phyloP scores from a whole-genome alignment of 164 flowering plant species.

The Piper betle region DNA sequence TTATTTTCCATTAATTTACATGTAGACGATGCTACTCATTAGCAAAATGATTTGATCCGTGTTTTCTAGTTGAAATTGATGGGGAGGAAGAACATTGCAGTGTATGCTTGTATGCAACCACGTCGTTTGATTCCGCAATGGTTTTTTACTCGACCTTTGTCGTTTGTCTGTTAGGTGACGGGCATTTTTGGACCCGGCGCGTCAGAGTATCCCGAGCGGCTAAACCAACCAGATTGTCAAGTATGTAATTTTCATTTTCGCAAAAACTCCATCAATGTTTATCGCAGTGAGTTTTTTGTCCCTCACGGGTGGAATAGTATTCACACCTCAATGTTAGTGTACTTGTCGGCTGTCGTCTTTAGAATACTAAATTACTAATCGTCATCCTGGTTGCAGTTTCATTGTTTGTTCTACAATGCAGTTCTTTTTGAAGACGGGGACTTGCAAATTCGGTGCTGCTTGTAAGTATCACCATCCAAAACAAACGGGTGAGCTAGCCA shows the following conservation, averaged over 20 bases:
- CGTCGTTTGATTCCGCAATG: not conserved
- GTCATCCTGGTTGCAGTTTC: too few species aligned
- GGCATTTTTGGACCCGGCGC: slow-evolving; percentile 38
- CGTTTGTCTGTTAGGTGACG: slow-evolving; percentile 27
- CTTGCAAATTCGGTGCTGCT: slow-evolving; percentile 83
- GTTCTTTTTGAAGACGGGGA: slow-evolving; percentile 84
- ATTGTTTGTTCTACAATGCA: slow-evolving; percentile 18
- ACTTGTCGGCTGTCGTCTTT: too few species aligned
- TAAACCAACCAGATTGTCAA: slow-evolving; percentile 83
- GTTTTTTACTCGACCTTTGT: not conserved
- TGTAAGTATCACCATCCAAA: slow-evolving; percentile 97
- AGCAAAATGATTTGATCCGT: not conserved
- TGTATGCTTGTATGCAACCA: too few species aligned
- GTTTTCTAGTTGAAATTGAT: not conserved
- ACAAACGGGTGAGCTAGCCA: slow-evolving; percentile 43
- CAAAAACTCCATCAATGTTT: not conserved
- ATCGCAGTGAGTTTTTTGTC: too few species aligned
- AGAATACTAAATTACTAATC: too few species aligned
- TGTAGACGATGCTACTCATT: not conserved
- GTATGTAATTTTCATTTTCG: slow-evolving; percentile 20
- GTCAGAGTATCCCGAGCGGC: slow-evolving; percentile 76
- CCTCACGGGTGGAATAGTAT: too few species aligned
- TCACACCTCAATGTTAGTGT: too few species aligned
- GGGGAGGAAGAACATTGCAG: not conserved
- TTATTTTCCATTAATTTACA: not conserved